Evolutionary conservation across 1,284 basidiomycete species (phyloP).

Genomic region (Ustilago vetiveriae): DNA sequence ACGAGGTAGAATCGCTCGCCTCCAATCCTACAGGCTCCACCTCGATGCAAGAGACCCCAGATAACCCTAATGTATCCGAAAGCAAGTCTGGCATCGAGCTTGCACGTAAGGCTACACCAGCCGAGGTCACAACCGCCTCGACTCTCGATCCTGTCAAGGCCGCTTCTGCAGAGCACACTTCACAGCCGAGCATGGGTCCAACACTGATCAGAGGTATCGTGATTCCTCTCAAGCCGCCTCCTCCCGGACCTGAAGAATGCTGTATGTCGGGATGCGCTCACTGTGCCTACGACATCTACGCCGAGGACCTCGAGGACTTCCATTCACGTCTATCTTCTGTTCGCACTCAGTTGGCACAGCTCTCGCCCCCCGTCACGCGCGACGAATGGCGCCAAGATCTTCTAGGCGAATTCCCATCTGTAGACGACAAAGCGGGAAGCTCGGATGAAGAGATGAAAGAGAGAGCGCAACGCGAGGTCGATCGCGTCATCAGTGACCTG

Average conservation of each 20-base stretch:
- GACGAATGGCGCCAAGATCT: conserved; percentile 75
- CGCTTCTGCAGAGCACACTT: not conserved
- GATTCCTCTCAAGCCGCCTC: conserved; percentile 54
- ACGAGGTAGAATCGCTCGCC: conserved; percentile 34
- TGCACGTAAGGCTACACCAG: conserved; percentile 3
- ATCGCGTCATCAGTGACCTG: conserved; percentile 42
- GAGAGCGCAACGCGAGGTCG: conserved; percentile 47
- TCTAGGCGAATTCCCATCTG: conserved; percentile 65
- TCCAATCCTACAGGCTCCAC: conserved; percentile 16
- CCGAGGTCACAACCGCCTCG: conserved; percentile 17
- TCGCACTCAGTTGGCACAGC: conserved; percentile 70
- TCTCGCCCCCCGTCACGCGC: conserved; percentile 71
- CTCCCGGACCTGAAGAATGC: conserved; percentile 72
- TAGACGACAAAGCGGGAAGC: not conserved
- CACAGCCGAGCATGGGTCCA: conserved; percentile 17
- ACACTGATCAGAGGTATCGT: conserved; percentile 40
- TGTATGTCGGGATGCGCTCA: conserved; percentile 91
- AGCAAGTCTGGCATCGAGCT: conserved; percentile 72
- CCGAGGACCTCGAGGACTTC: conserved; percentile 78
- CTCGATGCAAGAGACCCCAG: conserved; percentile 79
- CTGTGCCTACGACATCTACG: conserved; percentile 87
- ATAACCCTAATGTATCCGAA: conserved; percentile 80
- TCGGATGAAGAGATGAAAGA: conserved; percentile 22
- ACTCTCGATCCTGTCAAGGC: not conserved
- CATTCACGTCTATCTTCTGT: conserved; percentile 72